Evolutionary conservation across 345 rosid genomes (phyloP), one percentile per base, ranked within the genome.

Genomic region (Hibiscus syriacus): DNA sequence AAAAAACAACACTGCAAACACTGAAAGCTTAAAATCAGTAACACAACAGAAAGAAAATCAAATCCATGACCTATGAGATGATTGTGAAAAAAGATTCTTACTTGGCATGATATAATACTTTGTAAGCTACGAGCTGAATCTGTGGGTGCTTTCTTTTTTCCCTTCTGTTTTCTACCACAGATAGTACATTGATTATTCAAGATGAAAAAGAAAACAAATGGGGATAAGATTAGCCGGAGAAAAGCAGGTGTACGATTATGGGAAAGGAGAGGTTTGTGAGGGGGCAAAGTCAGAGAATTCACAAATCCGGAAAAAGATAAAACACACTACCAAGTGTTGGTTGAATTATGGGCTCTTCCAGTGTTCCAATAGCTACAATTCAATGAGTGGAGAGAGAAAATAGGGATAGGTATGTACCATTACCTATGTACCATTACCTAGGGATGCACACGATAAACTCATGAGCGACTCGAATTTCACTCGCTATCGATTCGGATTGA

Each of bases 261-360:
- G 55, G 68, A 64, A 64, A 64, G 36, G 55, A 45, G 38, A 64
- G 54, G 38, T 26, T 45, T 63, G 4, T 45, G 55, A 46, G 7
- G 54, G 68, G 7, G 22, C 23, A 45, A 46, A 45, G 55, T 64
- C 23, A 39, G 68, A 64, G 10, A 30, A 16, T n/a, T 55, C 59
- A 55, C 19, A 55, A 55, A 1, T 19, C 11, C 2, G 13, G 27
- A 60, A 38, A 20, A 19, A 26, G 2, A 14, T 12, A 14, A 22
- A 14, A 19, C 6, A 30, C 34, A 30, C 34, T 30, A 30, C 4
- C 34, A 30, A 30, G 34, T 30, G 27, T 59, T 48, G 46, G 68
- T 64, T 64, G 68, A 64, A 29, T 27, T 64, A 27, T 64, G 43
- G 68, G 68, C 56, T 64, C 34, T 64, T 64, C 23, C 56, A 3